Evolutionary conservation across 495 filamentous ascomycete species (phyloP), one percentile per base, ranked within the genome.

Genomic region (Parachaetomium inaequale): DNA sequence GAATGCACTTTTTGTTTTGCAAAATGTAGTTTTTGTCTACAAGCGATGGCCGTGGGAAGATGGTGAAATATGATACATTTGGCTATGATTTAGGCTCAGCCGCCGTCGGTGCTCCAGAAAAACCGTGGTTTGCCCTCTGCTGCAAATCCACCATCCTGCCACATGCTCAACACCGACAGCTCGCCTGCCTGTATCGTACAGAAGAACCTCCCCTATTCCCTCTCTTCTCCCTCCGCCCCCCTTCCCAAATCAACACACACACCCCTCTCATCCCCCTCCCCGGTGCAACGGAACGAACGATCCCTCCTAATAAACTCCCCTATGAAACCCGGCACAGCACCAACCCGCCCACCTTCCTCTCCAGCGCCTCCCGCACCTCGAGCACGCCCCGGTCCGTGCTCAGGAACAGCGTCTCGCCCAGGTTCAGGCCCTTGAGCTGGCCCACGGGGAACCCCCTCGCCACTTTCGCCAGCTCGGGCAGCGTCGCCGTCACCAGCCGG

Each of bases 351-450:
- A 91, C 74, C 76, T 85, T 91, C 81, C 85, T 87, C 79, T 90
- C 88, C 62, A 95, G 78, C 66, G 91, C 94, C 75, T 98, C 91
- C 69, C 94, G 83, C 29, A 84, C 78, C 79, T 98, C 95, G 74
- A 97, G 66, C 19, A 96, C 81, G 11, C 94, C 94, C 55, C 75
- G 74, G 76, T 91, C 88, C 43, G 92, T 97, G 31, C 75, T 82
- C 58, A 98, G 65, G 72, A 92, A 93, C 68, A 98, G 68, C 70
- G 82, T 85, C 84, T 98, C 94, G 55, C 94, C 95, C 0, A 93
- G 81, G 32, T 81, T 87, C 68, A 98, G 64, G 5, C 91, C 91
- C 70, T 82, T 82, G 46, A 96, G 81, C 65, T 82, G 83, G 2
- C 82, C 81, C 7, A 81, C 79, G 36, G 82, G 76, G 58, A 85